Evolutionary conservation across 2,329 filamentous ascomycete genomes (phyloP).

Genomic region (Eutypella sp.): DNA sequence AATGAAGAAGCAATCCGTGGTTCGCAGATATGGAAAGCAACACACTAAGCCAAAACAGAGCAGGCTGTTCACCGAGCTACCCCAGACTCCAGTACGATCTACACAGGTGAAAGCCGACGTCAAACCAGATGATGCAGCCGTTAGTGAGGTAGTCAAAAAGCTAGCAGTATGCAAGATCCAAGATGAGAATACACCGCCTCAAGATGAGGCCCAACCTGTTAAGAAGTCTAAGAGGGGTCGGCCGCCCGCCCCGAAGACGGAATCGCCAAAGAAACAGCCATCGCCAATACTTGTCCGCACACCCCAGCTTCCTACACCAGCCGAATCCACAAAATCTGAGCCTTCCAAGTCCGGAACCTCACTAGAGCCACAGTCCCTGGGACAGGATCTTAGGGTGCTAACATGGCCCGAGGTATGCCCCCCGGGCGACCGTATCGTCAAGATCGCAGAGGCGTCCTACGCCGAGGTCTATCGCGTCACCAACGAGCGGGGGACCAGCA

Average conservation of each 20-base stretch:
- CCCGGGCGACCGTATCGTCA: conserved; percentile 47
- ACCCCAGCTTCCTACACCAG: conserved; percentile 7
- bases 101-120: conserved; percentile 10
- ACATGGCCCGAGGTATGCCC: conserved; percentile 56
- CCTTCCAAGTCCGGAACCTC: too few relatives aligned
- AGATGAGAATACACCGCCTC: conserved; percentile 16
- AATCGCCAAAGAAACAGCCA: conserved; percentile 6
- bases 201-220: conserved; percentile 8
- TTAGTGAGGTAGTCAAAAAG: conserved; percentile 31
- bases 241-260: conserved; percentile 6
- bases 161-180: conserved; percentile 20
- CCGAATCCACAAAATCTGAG: conserved; percentile 5
- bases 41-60: conserved; percentile 42
- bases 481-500: conserved; percentile 55
- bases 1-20: conserved; percentile 41
- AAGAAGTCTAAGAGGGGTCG: conserved; percentile 17
- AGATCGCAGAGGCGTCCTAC: conserved; percentile 63
- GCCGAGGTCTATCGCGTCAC: conserved; percentile 61
- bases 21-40: conserved; percentile 48
- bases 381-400: conserved; percentile 36
- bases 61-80: conserved; percentile 47
- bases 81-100: conserved; percentile 41
- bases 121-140: conserved; percentile 11
- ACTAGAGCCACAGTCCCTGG: conserved; percentile 10
- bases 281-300: too few relatives aligned